phyloP scores from a whole-genome alignment of 352 stramenopile genomes.

The Phytophthora cajani region DNA sequence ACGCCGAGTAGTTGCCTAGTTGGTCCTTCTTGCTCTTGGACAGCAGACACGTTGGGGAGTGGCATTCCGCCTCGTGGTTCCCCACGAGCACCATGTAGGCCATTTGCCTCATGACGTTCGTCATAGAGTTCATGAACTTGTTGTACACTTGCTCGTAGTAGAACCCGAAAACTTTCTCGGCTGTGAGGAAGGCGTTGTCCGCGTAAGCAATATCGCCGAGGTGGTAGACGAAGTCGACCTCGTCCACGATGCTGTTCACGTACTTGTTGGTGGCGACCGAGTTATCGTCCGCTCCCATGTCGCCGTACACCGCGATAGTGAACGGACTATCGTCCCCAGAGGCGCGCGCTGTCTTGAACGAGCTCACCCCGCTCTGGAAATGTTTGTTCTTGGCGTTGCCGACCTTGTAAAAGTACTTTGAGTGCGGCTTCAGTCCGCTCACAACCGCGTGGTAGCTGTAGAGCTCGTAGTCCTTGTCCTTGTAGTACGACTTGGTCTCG shows the following conservation, averaged over 20 bases:
- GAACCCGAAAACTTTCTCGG: constrained; percentile 31
- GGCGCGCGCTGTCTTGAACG: background rate
- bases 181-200: constrained; percentile 32
- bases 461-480: constrained; percentile 46
- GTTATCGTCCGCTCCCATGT: constrained; percentile 38
- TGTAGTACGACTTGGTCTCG: constrained; percentile 40
- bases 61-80: constrained; percentile 77
- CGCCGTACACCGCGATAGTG: constrained; percentile 34
- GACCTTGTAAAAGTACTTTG: background rate
- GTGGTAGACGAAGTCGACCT: constrained; percentile 44
- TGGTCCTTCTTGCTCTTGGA: constrained; percentile 29
- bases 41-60: constrained; percentile 43
- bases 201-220: constrained; percentile 44
- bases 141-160: constrained; percentile 64
- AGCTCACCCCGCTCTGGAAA: background rate
- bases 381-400: background rate
- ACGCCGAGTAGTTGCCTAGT: constrained; percentile 67
- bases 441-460: constrained; percentile 25
- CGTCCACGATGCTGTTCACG: constrained; percentile 31
- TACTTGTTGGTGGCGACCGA: constrained; percentile 41
- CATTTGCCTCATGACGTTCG: constrained; percentile 42
- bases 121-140: constrained; percentile 68
- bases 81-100: constrained; percentile 76
- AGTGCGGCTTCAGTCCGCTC: background rate
- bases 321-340: constrained; percentile 15